A percentile compares a stretch with the other conserved stretches of the same genome.
These are phyloP conservation scores for Globisporangium megalacanthum DNA, from an alignment of 352 stramenopile genomes.

Conservation along the genomic window DNA sequence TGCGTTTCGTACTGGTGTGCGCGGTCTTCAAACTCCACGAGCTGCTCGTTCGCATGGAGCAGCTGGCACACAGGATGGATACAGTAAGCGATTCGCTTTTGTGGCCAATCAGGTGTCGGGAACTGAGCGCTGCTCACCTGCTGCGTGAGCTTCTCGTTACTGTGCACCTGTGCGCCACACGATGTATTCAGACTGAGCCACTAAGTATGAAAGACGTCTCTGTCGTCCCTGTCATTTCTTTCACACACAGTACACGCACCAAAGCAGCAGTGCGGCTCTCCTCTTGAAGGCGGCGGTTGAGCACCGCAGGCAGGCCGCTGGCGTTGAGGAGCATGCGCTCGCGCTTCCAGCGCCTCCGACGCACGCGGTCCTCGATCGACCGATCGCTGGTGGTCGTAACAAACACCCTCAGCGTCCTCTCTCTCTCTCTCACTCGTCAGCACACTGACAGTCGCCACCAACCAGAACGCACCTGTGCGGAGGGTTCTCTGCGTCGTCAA, in stretches of 20 bases:
- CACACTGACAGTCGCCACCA: too few relatives aligned
- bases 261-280: slow-evolving; percentile 28
- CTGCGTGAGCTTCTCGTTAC: slow-evolving; percentile 58
- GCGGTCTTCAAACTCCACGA: slow-evolving; percentile 42
- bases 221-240: too few relatives aligned
- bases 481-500: slow-evolving; percentile 14
- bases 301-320: slow-evolving; percentile 19
- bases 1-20: slow-evolving; percentile 41
- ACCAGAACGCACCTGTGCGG: slow-evolving; percentile 7
- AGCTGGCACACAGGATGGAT: slow-evolving; percentile 17
- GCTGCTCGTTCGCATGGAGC: slow-evolving; percentile 35
- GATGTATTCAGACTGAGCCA: neutral
- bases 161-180: slow-evolving; percentile 25
- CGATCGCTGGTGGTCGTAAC: slow-evolving; percentile 22
- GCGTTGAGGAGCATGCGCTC: slow-evolving; percentile 44
- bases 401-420: too few relatives aligned
- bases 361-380: slow-evolving; percentile 26
- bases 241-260: slow-evolving; percentile 18
- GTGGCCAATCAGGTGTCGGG: too few relatives aligned
- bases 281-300: slow-evolving; percentile 24
- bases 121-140: slow-evolving; percentile 22
- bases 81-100: too few relatives aligned
- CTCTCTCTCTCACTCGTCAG: too few relatives aligned
- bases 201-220: slow-evolving; percentile 9
- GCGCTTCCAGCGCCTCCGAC: slow-evolving; percentile 50